Evolutionary conservation across 805 yeast species (phyloP), one percentile per base, ranked within the genome.

Genomic region (Candida incommunis): DNA sequence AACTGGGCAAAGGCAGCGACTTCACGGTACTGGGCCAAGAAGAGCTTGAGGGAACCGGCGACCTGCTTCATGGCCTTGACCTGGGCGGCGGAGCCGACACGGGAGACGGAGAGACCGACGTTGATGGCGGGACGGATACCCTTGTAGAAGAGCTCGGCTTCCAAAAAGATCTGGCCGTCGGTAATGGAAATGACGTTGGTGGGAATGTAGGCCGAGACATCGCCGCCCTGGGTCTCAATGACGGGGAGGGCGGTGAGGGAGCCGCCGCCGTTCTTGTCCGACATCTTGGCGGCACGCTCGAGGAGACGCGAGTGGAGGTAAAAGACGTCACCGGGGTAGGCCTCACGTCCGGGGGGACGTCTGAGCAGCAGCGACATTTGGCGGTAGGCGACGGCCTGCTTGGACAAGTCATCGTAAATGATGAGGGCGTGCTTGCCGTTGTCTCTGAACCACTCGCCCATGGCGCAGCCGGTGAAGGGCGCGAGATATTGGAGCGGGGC

Each of bases 401-500:
- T 90, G 66, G 97, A 90, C 75, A 90, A 80, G 74, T 90, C 97
- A 71, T 90, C 97, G 74, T 76, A 90, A 80, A 86, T 74, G 71
- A 90, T 92, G 74, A 90, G 76, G 61, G 97, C 94, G 73, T 92
- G 97, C 70, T 72, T 84, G 68, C 95, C 96, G 72, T 90, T 92
- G 79, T 92, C 99, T 80, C 98, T 86, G 94, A 92, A 92, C 98
- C 98, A 92, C 78, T 92, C 99, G 76, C 97, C 96, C 69, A 92
- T 88, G 65, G 99, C 95, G 69, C 95, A 82, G 59, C 88, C 99
- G 61, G 98, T 86, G 95, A 92, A 92, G 70, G 99, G 99, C 76
- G 99, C 97, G 69, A 92, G 75, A 78, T 87, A 92, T 79, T 92
- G 99, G 72, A 92, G 78, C 70, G 98, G 99, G 70, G 99, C 98